Base-by-base conservation (phyloP, 345 rosid genomes). In the Eucalyptus polybractea region DNA sequence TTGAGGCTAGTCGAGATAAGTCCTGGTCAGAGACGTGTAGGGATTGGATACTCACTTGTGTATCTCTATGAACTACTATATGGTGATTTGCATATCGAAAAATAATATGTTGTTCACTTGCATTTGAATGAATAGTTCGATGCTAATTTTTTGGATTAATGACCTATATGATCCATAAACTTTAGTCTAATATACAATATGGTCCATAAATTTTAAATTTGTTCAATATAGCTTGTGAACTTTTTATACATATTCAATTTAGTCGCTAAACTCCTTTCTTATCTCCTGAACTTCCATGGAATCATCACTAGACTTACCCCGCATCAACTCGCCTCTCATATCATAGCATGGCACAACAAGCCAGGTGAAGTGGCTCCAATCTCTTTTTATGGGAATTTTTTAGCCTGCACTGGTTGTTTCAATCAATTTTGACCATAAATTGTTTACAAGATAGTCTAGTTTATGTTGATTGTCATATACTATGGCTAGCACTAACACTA, bases 391-490 rank as follows among this genome's bases (percentile, higher is more conserved):
- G 0, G 5, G 58, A 19, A 1, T 19, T 2, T 51, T 53, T 53
- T 53, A 53, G 24, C 58, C 0, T 3, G 0, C 58, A 53, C 0
- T 19, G 0, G 10, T 53, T 53, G 25, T 1, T 56, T 56, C 3
- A 0, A 0, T 0, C 6, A 56, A 56, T 56, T 56, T 56, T 56
- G 1, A 2, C 10, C 1, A 0, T 0, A 56, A 56, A 56, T 56
- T 22, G 3, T 0, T 22, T 2, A 56, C 27, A 24, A 2, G 0
- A 22, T 1, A 9, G 0, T 56, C 1, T 24, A 56, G 6, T 22
- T 56, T 22, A 22, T 24, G 62, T 0, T 4, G 2, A 22, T 4
- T 5, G 0, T 8, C 60, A 44, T 44, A 44, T 44, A 44, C 10
- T 8, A 44, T 44, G 47, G 10, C 47, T 8, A 44, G 45, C 10